Base-by-base conservation (phyloP, 208 protist genomes). In the Trypanosoma brucei region DNA sequence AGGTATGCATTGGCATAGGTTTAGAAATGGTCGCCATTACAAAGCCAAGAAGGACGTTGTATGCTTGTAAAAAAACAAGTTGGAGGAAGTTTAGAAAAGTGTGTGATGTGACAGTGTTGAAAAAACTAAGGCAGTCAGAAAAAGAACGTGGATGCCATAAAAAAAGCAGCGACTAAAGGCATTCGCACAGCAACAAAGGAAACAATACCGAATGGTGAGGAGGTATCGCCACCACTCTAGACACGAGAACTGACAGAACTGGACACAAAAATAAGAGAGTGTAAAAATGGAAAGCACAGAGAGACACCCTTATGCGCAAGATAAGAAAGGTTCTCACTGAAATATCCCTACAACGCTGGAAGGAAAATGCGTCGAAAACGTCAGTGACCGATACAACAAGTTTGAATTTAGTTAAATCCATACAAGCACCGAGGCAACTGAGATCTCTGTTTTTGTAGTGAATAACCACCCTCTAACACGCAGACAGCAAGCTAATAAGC, bases 21-120 rank as follows among this genome's bases (percentile, higher is more conserved):
- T 2, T 37, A 35, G 54, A 44, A 1, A 13, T 35, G 49, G 1
- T 39, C 35, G 35, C 2, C 3, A 2, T 35, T 3, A n/a, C 51
- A 1, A 46, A 49, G 9, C n/a, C 40, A 3, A 0, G 42, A 2
- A 6, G 0, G 3, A 3, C 44, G 0, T 9, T 55, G 4, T 44
- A 61, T 50, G 48, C 63, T 13, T 68, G 63, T 38, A 53, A 46
- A 2, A 61, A 59, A 33, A 53, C 45, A 22, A 61, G 55, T 46
- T 66, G 61, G 40, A 2, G 7, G 2, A 9, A 50, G 37, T 66
- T 58, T 37, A n/a, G 55, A 3, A 45, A 46, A n/a, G 0, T 65
- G 49, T 34, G 31, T 2, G 34, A 64, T 6, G 14, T 11, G 13
- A 3, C n/a, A 35, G 3, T 30, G 1, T 14, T 3, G 14, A 3